Evolutionary conservation across 805 yeast species (phyloP).

Genomic region (Vanderwaltozyma polyspora): DNA sequence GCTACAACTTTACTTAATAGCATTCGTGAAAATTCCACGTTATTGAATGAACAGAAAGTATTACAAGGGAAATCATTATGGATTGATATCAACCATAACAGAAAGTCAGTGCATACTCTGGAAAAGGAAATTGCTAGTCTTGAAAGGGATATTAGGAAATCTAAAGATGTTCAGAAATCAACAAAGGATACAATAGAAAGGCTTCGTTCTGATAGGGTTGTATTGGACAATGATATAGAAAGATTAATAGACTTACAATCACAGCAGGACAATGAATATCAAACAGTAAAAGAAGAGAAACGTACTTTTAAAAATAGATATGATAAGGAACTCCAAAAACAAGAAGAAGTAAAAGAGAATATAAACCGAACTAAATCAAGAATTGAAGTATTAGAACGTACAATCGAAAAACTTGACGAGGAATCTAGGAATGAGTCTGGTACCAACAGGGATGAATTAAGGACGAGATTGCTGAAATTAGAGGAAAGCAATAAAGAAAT

Average conservation of each 20-base stretch:
- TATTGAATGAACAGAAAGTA: constrained; percentile 29
- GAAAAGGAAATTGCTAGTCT: constrained; percentile 7
- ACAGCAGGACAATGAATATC: constrained; percentile 12
- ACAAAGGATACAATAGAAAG: constrained; percentile 23
- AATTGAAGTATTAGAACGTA: constrained; percentile 10
- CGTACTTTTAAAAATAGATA: constrained; percentile 10
- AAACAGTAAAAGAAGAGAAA: constrained; percentile 10
- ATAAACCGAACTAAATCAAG: constrained; percentile 14
- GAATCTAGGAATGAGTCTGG: constrained; percentile 20
- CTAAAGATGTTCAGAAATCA: constrained; percentile 8
- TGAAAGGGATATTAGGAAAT: constrained; percentile 12
- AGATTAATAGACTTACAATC: constrained; percentile 6
- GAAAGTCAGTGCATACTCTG: constrained; percentile 11
- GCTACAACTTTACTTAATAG: constrained; percentile 32
- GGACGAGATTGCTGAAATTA: constrained; percentile 7
- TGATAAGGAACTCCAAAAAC: constrained; percentile 15
- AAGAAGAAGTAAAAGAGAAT: constrained; percentile 12
- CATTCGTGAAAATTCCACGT: constrained; percentile 32
- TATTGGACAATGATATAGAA: constrained; percentile 11
- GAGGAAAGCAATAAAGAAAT: constrained; percentile 8
- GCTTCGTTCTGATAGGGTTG: constrained; percentile 12
- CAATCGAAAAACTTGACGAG: constrained; percentile 19
- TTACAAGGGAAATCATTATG: constrained; percentile 40
- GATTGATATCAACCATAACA: constrained; percentile 29
- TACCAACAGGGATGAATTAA: constrained; percentile 23